Conservation (phyloP, 192 early-diverging fungal species). For the Rhizophagus clarus region DNA sequence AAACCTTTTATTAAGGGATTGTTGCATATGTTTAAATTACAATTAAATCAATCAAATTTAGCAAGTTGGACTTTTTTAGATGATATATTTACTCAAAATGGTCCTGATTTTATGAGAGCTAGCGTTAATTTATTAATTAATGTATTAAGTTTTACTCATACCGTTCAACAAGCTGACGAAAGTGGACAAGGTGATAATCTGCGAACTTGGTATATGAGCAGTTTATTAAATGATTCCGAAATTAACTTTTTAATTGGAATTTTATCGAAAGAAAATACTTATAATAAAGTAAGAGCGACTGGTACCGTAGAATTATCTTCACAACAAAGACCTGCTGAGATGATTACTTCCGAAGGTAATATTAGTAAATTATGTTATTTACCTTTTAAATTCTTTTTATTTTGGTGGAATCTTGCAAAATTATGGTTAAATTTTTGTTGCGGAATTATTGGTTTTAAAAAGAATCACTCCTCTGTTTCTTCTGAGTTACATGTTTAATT, state of each 20-base stretch:
- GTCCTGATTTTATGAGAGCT: slow-evolving; percentile 28
- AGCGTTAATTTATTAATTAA: slow-evolving; percentile 25
- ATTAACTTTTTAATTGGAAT: slow-evolving; percentile 4
- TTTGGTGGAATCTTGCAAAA: not conserved
- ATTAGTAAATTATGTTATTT: not conserved
- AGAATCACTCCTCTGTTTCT: not conserved
- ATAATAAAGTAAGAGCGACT: slow-evolving; percentile 16
- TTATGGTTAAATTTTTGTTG: not conserved
- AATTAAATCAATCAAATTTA: slow-evolving; percentile 3
- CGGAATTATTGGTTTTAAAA: not conserved
- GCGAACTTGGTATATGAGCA: slow-evolving; percentile 22
- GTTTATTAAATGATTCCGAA: not conserved
- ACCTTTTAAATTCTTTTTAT: not conserved
- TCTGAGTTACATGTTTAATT: not conserved
- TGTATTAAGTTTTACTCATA: slow-evolving; percentile 27
- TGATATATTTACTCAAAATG: slow-evolving; percentile 29
- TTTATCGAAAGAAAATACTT: slow-evolving; percentile 6
- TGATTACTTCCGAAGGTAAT: not conserved
- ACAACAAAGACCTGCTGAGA: slow-evolving; percentile 10
- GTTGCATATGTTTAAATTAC: not conserved
- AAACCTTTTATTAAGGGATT: slow-evolving; percentile 18
- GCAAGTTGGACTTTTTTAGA: slow-evolving; percentile 29
- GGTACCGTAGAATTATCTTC: slow-evolving; percentile 26
- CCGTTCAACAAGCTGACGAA: slow-evolving; percentile 24
- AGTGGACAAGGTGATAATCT: not conserved